Evolutionary conservation across 2,329 filamentous ascomycete genomes (phyloP).

Genomic region (Tolypocladium amazonense): DNA sequence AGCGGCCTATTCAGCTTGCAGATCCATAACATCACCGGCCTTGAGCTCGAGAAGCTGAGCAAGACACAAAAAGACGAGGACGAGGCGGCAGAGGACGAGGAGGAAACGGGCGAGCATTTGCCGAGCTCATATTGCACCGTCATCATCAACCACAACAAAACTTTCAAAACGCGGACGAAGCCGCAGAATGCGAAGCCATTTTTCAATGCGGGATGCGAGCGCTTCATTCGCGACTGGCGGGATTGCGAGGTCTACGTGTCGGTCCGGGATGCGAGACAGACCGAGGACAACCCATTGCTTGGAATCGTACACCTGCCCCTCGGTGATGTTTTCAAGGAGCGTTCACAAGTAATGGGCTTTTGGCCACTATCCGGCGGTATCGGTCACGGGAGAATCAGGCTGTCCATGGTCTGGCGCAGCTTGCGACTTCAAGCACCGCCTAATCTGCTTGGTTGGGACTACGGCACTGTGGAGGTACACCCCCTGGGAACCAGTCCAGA

Average conservation of each 20-base stretch:
- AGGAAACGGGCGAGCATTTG: constrained; percentile 52
- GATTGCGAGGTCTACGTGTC: constrained; percentile 57
- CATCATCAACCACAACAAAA: constrained; percentile 61
- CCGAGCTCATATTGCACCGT: constrained; percentile 64
- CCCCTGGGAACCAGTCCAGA: constrained; percentile 31
- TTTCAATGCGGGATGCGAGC: constrained; percentile 67
- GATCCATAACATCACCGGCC: constrained; percentile 61
- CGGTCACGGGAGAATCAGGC: constrained; percentile 57
- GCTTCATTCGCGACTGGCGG: constrained; percentile 59
- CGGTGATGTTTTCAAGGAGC: constrained; percentile 47
- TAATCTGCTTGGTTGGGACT: constrained; percentile 57
- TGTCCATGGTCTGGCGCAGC: constrained; percentile 65
- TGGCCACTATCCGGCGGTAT: constrained; percentile 62
- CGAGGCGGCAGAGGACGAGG: constrained; percentile 38
- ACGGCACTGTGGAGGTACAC: constrained; percentile 58
- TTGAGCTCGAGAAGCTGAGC: constrained; percentile 50
- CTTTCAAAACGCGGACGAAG: constrained; percentile 63
- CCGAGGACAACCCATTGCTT: constrained; percentile 59
- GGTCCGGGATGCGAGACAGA: constrained; percentile 55
- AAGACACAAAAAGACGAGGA: constrained; percentile 39
- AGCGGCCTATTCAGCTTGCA: constrained; percentile 61
- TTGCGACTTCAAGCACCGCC: constrained; percentile 50
- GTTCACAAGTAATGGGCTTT: constrained; percentile 53
- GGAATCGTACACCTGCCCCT: constrained; percentile 62
- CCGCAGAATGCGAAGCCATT: constrained; percentile 70